Conservation (phyloP, 2,329 filamentous ascomycete species). For the Metarhizium robertsii region DNA sequence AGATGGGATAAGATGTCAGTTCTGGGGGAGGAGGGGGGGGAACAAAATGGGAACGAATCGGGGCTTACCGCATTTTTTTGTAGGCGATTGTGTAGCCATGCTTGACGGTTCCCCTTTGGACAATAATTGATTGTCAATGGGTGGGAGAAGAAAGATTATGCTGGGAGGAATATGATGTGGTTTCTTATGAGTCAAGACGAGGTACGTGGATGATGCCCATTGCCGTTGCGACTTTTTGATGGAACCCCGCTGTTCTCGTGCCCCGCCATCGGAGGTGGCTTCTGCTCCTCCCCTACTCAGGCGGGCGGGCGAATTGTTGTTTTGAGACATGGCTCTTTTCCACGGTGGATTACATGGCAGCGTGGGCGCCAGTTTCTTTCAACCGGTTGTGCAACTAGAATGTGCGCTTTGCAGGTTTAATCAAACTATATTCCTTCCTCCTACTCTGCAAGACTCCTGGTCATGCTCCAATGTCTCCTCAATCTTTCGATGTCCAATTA, state of each 20-base stretch:
- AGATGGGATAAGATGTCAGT: neutral
- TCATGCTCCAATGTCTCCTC: neutral
- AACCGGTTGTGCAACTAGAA: too few species aligned
- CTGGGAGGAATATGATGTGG: neutral
- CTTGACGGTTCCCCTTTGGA: neutral
- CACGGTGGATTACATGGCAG: too few species aligned
- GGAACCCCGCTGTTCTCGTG: conserved; percentile 17
- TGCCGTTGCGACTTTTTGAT: conserved; percentile 8
- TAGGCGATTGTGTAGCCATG: conserved; percentile 36
- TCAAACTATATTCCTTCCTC: neutral
- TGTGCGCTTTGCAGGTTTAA: neutral
- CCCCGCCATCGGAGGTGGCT: conserved; percentile 23
- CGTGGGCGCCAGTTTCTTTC: too few species aligned
- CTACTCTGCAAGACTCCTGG: neutral
- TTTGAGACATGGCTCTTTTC: too few species aligned
- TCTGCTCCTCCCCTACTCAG: neutral
- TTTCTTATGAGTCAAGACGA: neutral
- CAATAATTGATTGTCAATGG: neutral
- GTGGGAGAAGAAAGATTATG: neutral
- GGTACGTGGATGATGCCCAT: conserved; percentile 10
- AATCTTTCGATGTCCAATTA: neutral
- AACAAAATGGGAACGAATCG: neutral
- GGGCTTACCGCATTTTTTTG: conserved; percentile 49
- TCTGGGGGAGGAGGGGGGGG: conserved; percentile 5
- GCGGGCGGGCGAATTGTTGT: too few species aligned